phyloP scores from a whole-genome alignment of 352 stramenopile genomes.

The Globisporangium iwayamae region DNA sequence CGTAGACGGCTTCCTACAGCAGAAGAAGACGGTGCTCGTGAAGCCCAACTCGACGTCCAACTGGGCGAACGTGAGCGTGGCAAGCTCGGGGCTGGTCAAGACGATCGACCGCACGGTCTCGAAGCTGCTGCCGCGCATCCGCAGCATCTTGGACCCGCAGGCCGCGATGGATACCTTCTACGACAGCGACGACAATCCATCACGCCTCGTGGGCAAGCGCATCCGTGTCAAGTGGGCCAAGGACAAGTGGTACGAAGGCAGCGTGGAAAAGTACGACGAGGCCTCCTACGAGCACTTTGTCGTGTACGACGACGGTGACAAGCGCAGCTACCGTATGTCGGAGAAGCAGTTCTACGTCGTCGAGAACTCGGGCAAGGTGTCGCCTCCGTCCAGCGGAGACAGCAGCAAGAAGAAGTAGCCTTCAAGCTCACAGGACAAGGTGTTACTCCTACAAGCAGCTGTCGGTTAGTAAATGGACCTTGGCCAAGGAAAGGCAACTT shows the following conservation, averaged over 20 bases:
- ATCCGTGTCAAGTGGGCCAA: slow-evolving; percentile 88
- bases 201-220: slow-evolving; percentile 75
- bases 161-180: slow-evolving; percentile 71
- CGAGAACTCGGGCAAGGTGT: slow-evolving; percentile 19
- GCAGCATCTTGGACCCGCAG: slow-evolving; percentile 41
- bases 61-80: slow-evolving; percentile 68
- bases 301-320: slow-evolving; percentile 84
- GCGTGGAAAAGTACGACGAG: slow-evolving; percentile 75
- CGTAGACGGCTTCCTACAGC: slow-evolving; percentile 61
- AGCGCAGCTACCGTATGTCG: slow-evolving; percentile 85
- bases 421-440: neutral
- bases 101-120: slow-evolving; percentile 57
- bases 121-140: slow-evolving; percentile 57
- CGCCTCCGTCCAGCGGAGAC: slow-evolving; percentile 18
- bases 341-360: slow-evolving; percentile 88
- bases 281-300: slow-evolving; percentile 80
- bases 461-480: neutral
- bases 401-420: slow-evolving; percentile 12
- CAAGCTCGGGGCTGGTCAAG: slow-evolving; percentile 52
- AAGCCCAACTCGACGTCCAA: slow-evolving; percentile 84
- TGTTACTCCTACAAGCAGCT: neutral
- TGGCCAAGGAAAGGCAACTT: neutral
- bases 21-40: slow-evolving; percentile 71
- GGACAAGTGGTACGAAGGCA: slow-evolving; percentile 87
- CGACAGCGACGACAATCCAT: slow-evolving; percentile 86